Evolutionary conservation across 1,284 basidiomycete species (phyloP), one percentile per base, ranked within the genome.

Genomic region (Trametes versicolor): DNA sequence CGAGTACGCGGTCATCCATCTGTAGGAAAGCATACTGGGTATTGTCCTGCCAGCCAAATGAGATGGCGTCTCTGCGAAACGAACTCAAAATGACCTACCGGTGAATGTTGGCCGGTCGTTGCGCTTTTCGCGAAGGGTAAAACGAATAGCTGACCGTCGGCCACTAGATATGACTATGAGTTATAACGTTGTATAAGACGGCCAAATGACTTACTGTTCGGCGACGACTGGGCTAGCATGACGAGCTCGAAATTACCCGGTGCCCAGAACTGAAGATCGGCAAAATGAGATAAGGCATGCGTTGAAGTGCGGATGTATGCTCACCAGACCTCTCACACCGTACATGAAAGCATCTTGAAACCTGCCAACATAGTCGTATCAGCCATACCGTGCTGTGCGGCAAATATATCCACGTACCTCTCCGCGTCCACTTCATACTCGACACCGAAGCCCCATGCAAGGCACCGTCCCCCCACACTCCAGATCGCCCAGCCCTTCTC

Each of bases 81-180:
- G 32, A 9, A 53, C n/a, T 2, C 15, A 23, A 7, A 29, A 58
- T 5, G 37, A 58, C 85, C 56, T 74, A 95, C 95, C 1, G 97
- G 97, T 29, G 94, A 92, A 74, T 96, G 95, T 74, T 98, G 95
- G 7, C 91, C 90, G 1, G 96, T 94, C 0, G 95, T 93, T 0
- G 97, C 95, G 74, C 95, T 96, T 79, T 98, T 98, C 4, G 96
- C 95, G 76, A 99, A 98, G 6, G 97, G 96, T 13, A 99, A 83
- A 9, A 89, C 82, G 76, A 95, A 97, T 6, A 98, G 76, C 71
- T 95, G 93, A 17, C 87, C 87, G 57, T 90, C 87, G 39, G 77
- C 70, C 70, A 79, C 89, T 91, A 13, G 13, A 13, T 15, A 43
- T 2, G 1, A 21, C 4, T 47, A 29, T 21, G 29, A 57, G 29